Base-by-base conservation (phyloP, 148 eudicot species). In the Silene uniflora region DNA sequence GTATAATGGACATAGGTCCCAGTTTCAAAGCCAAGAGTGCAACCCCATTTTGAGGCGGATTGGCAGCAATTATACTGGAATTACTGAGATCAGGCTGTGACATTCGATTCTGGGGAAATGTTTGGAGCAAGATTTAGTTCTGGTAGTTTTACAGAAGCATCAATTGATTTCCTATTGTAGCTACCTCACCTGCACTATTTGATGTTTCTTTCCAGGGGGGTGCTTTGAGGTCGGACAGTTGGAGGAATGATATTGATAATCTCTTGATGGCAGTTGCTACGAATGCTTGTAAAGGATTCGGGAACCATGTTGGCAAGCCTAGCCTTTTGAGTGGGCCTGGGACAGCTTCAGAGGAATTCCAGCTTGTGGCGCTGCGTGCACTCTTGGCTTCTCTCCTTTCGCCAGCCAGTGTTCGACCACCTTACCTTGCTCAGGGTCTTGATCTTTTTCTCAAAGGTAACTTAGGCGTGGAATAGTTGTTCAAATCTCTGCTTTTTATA, bases 301-400 rank as follows among this genome's bases (percentile, higher is more conserved):
- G 85, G 86, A 84, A 75, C 10, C 60, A 24, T 69, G 85, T 83
- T 49, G 85, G 73, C 23, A 83, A 78, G 42, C 63, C 58, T 79
- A 65, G 66, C 75, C 69, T 62, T 64, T 21, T 67, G 1, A 68
- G 73, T 56, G 84, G 81, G 71, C 59, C 71, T 21, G 76, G 66
- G 49, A 32, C 80, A 32, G 78, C 73, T 65, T 90, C 88, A 87
- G 84, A 87, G 69, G 93, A 89, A 76, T 88, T 86, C 74, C 95
- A 90, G 82, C 87, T 89, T 81, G 97, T 89, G 63, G 87, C 98
- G 58, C 83, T 94, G 70, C 89, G 73, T 83, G 93, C 98, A 77
- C 85, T 91, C 76, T 78, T 89, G 83, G 91, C 93, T 71, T 94
- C 97, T 81, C 93, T 94, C 80, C 86, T 90, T 75, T 90, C 96